phyloP scores from a whole-genome alignment of 176 grass and related monocot species.

The Oryza glaberrima region DNA sequence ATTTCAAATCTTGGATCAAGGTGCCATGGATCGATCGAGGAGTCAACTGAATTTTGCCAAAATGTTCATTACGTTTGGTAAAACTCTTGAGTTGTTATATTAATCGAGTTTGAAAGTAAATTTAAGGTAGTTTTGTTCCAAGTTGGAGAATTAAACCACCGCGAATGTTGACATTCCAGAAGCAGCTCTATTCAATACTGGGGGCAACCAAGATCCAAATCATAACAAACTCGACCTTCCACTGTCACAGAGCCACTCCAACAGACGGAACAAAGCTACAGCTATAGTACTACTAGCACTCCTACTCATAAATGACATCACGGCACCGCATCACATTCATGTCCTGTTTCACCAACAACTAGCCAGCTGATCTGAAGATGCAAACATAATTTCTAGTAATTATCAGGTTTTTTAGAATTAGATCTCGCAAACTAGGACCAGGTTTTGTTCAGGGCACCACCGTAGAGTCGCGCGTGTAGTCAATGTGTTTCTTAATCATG shows the following conservation, averaged over 20 bases:
- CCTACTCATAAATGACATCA: background rate
- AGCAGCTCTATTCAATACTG: conserved; percentile 12
- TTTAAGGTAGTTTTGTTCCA: background rate
- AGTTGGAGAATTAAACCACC: background rate
- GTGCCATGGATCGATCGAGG: too few species aligned
- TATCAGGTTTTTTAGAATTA: background rate
- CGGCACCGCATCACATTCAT: background rate
- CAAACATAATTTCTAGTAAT: background rate
- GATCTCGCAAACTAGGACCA: conserved; percentile 1
- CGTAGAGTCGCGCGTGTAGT: too few species aligned
- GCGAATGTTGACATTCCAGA: conserved; percentile 17
- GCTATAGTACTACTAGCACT: background rate
- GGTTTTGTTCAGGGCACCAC: background rate
- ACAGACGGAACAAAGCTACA: background rate
- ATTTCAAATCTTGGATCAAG: too few species aligned
- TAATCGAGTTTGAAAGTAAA: background rate
- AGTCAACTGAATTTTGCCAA: background rate
- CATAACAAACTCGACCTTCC: background rate
- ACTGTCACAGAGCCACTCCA: conserved; percentile 7
- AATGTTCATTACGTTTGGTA: background rate
- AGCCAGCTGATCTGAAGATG: background rate
- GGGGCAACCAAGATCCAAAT: background rate
- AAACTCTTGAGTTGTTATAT: background rate
- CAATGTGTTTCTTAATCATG: too few species aligned
- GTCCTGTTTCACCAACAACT: conserved; percentile 7